A percentile compares a stretch with the other conserved stretches of the same genome.
phyloP scores from a whole-genome alignment of 228 moss, liverwort and hornwort species.

The Sphagnum magellanicum region DNA sequence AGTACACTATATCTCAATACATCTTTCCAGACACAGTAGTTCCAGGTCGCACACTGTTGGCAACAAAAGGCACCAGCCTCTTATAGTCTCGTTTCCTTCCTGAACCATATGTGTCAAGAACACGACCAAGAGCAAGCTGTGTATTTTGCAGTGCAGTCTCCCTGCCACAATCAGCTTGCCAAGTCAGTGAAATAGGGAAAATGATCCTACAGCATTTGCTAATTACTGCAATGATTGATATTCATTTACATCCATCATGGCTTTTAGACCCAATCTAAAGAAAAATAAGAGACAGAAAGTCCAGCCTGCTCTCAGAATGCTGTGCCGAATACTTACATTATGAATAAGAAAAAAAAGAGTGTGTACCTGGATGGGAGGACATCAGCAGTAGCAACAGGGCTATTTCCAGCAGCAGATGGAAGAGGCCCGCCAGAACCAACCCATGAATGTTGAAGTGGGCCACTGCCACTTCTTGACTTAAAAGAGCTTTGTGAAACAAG shows the following conservation, averaged over 20 bases:
- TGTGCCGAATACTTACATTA: no score
- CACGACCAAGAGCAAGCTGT: conserved; percentile 86
- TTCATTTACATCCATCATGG: no score
- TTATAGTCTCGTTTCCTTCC: conserved; percentile 97
- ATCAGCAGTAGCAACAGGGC: conserved; percentile 50
- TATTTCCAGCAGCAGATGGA: conserved; percentile 29
- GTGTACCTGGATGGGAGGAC: conserved; percentile 75
- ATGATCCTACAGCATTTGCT: no score
- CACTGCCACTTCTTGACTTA: conserved; percentile 73
- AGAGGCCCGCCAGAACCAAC: conserved; percentile 50
- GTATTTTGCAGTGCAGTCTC: conserved; percentile 93
- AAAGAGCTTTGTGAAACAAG: conserved; percentile 73
- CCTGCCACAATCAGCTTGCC: conserved; percentile 11
- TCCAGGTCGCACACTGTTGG: conserved; percentile 40
- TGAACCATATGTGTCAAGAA: conserved; percentile 93
- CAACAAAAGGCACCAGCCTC: conserved; percentile 92
- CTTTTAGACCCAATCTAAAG: no score
- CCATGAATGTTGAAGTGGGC: conserved; percentile 63
- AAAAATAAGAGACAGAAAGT: no score
- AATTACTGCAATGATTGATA: no score
- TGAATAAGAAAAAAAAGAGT: no score
- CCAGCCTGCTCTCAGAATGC: no score
- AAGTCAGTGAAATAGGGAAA: no score
- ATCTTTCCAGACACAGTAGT: not conserved
- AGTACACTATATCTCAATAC: not conserved